Evolutionary conservation across 768 basidiomycete genomes (phyloP).

Genomic region (Leccinellum albellum): DNA sequence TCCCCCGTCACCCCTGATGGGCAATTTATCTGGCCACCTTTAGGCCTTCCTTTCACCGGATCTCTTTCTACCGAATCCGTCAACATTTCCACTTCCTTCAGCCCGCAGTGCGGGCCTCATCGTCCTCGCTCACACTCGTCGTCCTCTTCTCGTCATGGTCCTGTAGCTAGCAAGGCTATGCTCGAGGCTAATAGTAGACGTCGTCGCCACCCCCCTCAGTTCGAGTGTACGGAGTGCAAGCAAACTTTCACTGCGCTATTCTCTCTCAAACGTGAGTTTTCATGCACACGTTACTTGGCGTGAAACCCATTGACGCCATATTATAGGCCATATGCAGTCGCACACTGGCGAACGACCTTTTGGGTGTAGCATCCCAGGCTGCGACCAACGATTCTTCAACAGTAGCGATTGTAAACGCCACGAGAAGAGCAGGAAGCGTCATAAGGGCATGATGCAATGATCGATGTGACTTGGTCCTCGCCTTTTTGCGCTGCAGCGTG

Average conservation of each 20-base stretch:
- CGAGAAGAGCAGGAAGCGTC: conserved; percentile 32
- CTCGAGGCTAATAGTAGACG: conserved; percentile 30
- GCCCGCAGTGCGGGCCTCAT: conserved; percentile 1
- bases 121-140: conserved; percentile 20
- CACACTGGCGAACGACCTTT: conserved; percentile 28
- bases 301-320: conserved; percentile 6
- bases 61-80: conserved; percentile 1
- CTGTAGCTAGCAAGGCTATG: conserved; percentile 33
- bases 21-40: conserved; percentile 1
- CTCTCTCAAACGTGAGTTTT: conserved; percentile 30
- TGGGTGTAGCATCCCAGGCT: conserved; percentile 23
- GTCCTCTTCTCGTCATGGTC: conserved; percentile 6
- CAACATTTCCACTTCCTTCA: background rate
- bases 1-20: conserved; percentile 18
- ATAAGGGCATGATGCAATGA: conserved; percentile 19
- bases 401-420: conserved; percentile 34
- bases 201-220: conserved; percentile 26
- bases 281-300: background rate
- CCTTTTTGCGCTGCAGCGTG: conserved; percentile 7
- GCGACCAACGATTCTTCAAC: conserved; percentile 28
- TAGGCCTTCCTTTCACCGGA: background rate
- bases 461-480: conserved; percentile 3
- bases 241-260: conserved; percentile 31
- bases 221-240: conserved; percentile 12
- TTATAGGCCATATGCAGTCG: conserved; percentile 27